A percentile compares a stretch with the other conserved stretches of the same genome.
Evolutionary conservation across 106 monocot species (phyloP).

Genomic region (Acanthochlamys bracteata): DNA sequence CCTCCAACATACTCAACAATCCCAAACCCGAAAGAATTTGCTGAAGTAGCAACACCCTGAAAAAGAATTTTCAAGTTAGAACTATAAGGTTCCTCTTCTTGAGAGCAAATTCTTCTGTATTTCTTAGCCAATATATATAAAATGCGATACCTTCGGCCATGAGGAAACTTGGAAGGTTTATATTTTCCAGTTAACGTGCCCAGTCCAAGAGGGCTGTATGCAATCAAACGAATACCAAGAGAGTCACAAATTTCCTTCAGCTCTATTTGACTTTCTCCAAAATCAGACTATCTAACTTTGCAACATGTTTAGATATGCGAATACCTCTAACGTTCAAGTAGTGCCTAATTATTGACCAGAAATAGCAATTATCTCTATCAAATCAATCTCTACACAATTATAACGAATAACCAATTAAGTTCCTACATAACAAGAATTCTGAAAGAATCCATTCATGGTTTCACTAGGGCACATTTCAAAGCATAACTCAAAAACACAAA

Average conservation of each 20-base stretch:
- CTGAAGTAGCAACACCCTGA: constrained; percentile 68
- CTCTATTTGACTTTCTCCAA: constrained; percentile 37
- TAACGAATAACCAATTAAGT: too few relatives aligned
- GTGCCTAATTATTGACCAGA: too few relatives aligned
- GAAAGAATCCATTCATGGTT: too few relatives aligned
- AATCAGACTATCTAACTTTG: too few relatives aligned
- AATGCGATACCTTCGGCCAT: constrained; percentile 55
- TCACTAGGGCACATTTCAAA: neutral
- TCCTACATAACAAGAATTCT: too few relatives aligned
- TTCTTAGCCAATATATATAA: too few relatives aligned
- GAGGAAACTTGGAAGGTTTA: constrained; percentile 53
- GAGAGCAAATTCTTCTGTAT: neutral
- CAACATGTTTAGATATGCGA: too few relatives aligned
- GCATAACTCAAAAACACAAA: neutral
- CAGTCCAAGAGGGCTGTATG: constrained; percentile 95
- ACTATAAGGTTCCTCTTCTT: neutral
- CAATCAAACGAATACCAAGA: constrained; percentile 72
- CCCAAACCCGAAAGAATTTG: constrained; percentile 86
- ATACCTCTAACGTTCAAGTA: too few relatives aligned
- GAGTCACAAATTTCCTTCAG: constrained; percentile 81
- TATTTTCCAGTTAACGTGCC: constrained; percentile 98
- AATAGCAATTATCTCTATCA: too few relatives aligned
- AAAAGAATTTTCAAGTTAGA: neutral
- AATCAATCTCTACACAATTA: too few relatives aligned
- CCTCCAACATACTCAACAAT: constrained; percentile 41